Base-by-base conservation (phyloP, 1,284 basidiomycete genomes). In the Athelia sp. region DNA sequence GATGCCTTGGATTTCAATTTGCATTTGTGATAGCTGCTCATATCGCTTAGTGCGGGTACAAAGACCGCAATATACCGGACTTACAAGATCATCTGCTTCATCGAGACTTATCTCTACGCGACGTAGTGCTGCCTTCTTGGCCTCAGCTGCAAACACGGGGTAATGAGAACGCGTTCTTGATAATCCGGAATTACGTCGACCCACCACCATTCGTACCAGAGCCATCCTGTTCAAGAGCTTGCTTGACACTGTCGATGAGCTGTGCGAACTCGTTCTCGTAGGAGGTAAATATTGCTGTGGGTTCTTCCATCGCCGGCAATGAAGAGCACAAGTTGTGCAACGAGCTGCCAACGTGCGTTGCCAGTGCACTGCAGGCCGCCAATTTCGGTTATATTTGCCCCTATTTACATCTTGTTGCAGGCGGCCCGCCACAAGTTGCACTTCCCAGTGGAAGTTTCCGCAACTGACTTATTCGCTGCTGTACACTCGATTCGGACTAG, bases 1-100 rank as follows among this genome's bases (percentile, higher is more conserved):
- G 65, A 98, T 95, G 11, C 90, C 89, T 62, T 95, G 93, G n/a
- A 97, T 87, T 72, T 99, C 97, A 54, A 99, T 90, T 69, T 98
- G 95, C 96, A 99, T 98, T 80, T 99, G 97, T 31, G 92, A 93
- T 56, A 97, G 81, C 93, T 96, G 58, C 17, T 18, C n/a, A n/a
- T n/a, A n/a, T n/a, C n/a, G n/a, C n/a, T n/a, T 23, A 34, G 44
- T 14, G 32, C 26, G 26, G 26, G 4, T 13, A 29, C 13, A 6
- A 29, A 13, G 26, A 29, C 13, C 26, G 26, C n/a, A n/a, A n/a
- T n/a, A n/a, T n/a, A n/a, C n/a, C n/a, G n/a, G n/a, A n/a, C n/a
- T n/a, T 60, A 88, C 93, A 80, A 98, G 93, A 75, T 99, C 97
- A 59, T 98, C 95, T 0, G 95, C 96, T 70, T 99, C 97, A 62